Conservation (phyloP, 495 filamentous ascomycete genomes). For the Lasiosphaeria hispida region DNA sequence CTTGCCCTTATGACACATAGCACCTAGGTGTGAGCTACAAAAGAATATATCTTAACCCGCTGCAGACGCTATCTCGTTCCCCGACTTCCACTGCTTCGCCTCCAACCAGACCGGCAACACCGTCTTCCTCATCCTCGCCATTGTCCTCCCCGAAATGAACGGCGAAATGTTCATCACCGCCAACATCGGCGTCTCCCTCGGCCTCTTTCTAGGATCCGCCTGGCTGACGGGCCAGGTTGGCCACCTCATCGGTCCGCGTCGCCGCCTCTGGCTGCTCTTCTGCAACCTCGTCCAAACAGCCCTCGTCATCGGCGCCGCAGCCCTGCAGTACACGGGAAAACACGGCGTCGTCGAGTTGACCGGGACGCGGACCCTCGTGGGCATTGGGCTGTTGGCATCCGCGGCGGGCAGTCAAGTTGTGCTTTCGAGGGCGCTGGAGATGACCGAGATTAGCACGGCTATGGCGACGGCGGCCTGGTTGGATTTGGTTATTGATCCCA, state of each 20-base stretch:
- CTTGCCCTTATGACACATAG: background rate
- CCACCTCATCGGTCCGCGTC: slow-evolving; percentile 49
- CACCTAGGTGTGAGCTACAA: background rate
- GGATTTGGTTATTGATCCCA: slow-evolving; percentile 56
- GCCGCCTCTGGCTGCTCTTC: slow-evolving; percentile 51
- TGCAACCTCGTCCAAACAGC: slow-evolving; percentile 53
- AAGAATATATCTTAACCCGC: background rate
- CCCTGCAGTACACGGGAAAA: slow-evolving; percentile 40
- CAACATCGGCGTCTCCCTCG: slow-evolving; percentile 54
- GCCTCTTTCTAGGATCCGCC: slow-evolving; percentile 52
- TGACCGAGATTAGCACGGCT: slow-evolving; percentile 64
- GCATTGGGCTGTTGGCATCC: slow-evolving; percentile 53
- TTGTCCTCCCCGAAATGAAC: slow-evolving; percentile 48
- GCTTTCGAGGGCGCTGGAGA: slow-evolving; percentile 50
- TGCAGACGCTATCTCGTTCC: slow-evolving; percentile 57
- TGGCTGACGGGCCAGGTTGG: slow-evolving; percentile 56
- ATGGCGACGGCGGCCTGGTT: slow-evolving; percentile 67
- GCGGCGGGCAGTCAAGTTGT: slow-evolving; percentile 60
- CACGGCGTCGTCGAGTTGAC: slow-evolving; percentile 24
- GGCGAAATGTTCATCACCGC: slow-evolving; percentile 46
- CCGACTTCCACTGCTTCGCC: slow-evolving; percentile 62
- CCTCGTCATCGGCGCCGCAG: slow-evolving; percentile 53
- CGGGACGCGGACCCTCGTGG: slow-evolving; percentile 38
- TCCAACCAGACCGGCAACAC: slow-evolving; percentile 68
- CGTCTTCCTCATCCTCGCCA: slow-evolving; percentile 54